Evolutionary conservation across 2,329 filamentous ascomycete genomes (phyloP).

Genomic region (Aspergillus thermomutatus): DNA sequence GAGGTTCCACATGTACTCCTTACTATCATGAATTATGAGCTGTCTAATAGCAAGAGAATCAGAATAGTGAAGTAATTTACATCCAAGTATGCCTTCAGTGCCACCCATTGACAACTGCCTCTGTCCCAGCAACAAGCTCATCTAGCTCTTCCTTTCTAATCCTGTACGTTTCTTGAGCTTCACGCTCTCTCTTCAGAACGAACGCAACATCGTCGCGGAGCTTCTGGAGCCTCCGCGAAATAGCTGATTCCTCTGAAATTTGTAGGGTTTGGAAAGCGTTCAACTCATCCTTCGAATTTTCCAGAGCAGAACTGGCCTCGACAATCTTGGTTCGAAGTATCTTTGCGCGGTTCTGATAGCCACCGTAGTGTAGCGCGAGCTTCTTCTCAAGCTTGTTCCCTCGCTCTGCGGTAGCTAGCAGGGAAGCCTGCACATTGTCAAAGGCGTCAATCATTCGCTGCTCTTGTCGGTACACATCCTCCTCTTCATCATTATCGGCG

Average conservation of each 20-base stretch:
- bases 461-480: conserved; percentile 57
- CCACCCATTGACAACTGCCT: conserved; percentile 37
- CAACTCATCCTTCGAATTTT: conserved; percentile 68
- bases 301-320: conserved; percentile 70
- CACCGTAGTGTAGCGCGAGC: conserved; percentile 78
- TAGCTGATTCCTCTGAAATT: conserved; percentile 73
- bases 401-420: conserved; percentile 70
- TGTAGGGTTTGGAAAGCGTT: conserved; percentile 72
- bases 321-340: conserved; percentile 74
- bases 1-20: background rate
- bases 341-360: conserved; percentile 84
- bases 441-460: conserved; percentile 67
- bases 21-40: background rate
- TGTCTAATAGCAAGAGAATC: background rate
- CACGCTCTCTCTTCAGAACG: conserved; percentile 76
- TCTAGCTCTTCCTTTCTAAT: conserved; percentile 73
- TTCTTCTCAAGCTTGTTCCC: conserved; percentile 93
- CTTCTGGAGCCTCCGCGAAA: conserved; percentile 67
- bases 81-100: conserved; percentile 22
- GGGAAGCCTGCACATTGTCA: conserved; percentile 68
- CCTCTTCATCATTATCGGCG: conserved; percentile 70
- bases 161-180: conserved; percentile 85
- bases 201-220: conserved; percentile 80
- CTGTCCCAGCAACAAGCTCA: conserved; percentile 44
- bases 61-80: background rate